These are phyloP conservation scores for Pseudotsuga menziesii DNA, from an alignment of 75 land plant genomes.

Conservation along the genomic window DNA sequence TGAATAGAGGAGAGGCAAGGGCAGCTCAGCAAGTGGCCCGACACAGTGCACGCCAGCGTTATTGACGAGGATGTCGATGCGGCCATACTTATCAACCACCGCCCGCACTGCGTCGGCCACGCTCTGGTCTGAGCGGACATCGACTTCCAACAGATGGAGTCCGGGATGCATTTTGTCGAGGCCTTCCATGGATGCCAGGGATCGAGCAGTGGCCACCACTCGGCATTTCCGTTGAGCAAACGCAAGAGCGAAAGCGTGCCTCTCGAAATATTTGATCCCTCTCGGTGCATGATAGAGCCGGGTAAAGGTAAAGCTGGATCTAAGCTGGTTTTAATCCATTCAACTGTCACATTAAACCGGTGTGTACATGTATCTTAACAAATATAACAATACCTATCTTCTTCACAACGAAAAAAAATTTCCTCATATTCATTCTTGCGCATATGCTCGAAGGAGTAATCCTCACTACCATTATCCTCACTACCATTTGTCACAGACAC, in stretches of 20 bases:
- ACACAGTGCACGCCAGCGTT: conserved; percentile 83
- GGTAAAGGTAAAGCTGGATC: too few species aligned
- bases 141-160: conserved; percentile 30
- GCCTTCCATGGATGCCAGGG: conserved; percentile 41
- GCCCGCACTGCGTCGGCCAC: conserved; percentile 27
- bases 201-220: conserved; percentile 77
- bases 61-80: conserved; percentile 83
- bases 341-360: too few species aligned
- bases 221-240: conserved; percentile 49
- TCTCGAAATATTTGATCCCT: too few species aligned
- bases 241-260: conserved; percentile 75
- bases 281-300: too few species aligned
- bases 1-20: conserved; percentile 37
- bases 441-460: too few species aligned
- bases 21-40: conserved; percentile 84
- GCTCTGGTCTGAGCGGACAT: conserved; percentile 53
- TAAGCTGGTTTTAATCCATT: too few species aligned
- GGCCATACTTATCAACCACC: conserved; percentile 50
- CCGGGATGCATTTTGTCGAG: conserved; percentile 17
- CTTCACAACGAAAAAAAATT: too few species aligned
- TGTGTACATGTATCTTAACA: too few species aligned
- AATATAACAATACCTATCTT: too few species aligned
- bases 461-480: too few species aligned
- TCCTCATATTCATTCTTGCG: too few species aligned
- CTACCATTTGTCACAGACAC: too few species aligned